Conservation (phyloP, 2,329 filamentous ascomycete species). For the Nakataea oryzae region DNA sequence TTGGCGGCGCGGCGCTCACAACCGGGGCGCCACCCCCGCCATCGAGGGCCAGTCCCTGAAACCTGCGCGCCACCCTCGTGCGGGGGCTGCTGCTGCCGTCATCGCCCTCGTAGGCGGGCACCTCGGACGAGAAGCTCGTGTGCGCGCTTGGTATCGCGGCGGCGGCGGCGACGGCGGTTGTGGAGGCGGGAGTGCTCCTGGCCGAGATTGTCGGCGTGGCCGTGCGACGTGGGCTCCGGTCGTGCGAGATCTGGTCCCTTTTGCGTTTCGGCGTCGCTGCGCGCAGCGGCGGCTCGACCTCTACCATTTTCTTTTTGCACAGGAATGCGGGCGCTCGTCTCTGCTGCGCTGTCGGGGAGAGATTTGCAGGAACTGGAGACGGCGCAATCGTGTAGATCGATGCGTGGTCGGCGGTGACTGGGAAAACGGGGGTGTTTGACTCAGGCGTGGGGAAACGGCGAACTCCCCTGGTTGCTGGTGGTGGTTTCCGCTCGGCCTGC, state of each 20-base stretch:
- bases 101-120: constrained; percentile 14
- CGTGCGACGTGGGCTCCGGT: constrained; percentile 4
- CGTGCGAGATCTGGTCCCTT: constrained; percentile 12
- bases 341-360: background rate
- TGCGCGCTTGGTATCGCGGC: background rate
- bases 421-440: background rate
- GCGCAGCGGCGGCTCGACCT: constrained; percentile 8
- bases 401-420: background rate
- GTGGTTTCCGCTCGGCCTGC: background rate
- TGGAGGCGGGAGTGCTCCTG: background rate
- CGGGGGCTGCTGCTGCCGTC: constrained; percentile 43
- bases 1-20: background rate
- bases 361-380: background rate
- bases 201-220: background rate
- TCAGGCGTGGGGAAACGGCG: background rate
- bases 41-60: constrained; percentile 37
- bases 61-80: constrained; percentile 39
- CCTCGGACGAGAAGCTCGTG: constrained; percentile 5
- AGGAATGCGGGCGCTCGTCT: background rate
- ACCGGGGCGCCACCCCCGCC: constrained; percentile 31
- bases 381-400: no score
- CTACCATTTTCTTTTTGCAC: background rate
- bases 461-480: background rate
- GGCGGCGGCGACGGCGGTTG: background rate
- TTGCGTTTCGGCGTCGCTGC: constrained; percentile 19